A percentile compares a stretch with the other conserved stretches of the same genome.
phyloP scores from a whole-genome alignment of 2,329 filamentous ascomycete genomes.

The Remersonia thermophila region DNA sequence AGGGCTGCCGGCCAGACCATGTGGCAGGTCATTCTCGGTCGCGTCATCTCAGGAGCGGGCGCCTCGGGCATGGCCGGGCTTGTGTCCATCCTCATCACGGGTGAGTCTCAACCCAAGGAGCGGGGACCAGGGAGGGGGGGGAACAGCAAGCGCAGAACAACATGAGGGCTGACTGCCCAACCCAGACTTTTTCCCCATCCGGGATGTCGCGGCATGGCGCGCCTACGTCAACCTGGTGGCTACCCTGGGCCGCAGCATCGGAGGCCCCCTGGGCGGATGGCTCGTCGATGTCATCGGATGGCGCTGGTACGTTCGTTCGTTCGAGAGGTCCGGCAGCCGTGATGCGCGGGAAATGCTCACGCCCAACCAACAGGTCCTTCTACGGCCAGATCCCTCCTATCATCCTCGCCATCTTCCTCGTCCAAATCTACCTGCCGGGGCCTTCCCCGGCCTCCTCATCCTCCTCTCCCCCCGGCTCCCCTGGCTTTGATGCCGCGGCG shows the following conservation, averaged over 20 bases:
- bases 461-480: too few relatives aligned
- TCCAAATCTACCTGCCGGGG: slow-evolving; percentile 25
- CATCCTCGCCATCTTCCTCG: slow-evolving; percentile 32
- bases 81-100: slow-evolving; percentile 40
- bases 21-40: slow-evolving; percentile 36
- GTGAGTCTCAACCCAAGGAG: slow-evolving; percentile 17
- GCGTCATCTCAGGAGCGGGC: slow-evolving; percentile 39
- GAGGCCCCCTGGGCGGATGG: slow-evolving; percentile 46
- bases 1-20: slow-evolving; percentile 34
- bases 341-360: too few relatives aligned
- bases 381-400: slow-evolving; percentile 44
- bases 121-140: too few relatives aligned
- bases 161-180: too few relatives aligned
- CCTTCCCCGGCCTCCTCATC: neutral
- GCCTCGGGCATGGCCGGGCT: slow-evolving; percentile 38
- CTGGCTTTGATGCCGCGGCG: too few relatives aligned
- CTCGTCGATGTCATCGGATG: slow-evolving; percentile 52
- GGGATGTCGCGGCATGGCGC: slow-evolving; percentile 41
- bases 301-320: too few relatives aligned
- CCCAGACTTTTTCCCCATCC: slow-evolving; percentile 36
- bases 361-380: too few relatives aligned
- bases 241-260: slow-evolving; percentile 38
- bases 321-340: too few relatives aligned
- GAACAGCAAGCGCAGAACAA: too few relatives aligned
- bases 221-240: slow-evolving; percentile 40